Evolutionary conservation across 1,139 yeast genomes (phyloP), one percentile per base, ranked within the genome.

Genomic region (Taphrina wiesneri): DNA sequence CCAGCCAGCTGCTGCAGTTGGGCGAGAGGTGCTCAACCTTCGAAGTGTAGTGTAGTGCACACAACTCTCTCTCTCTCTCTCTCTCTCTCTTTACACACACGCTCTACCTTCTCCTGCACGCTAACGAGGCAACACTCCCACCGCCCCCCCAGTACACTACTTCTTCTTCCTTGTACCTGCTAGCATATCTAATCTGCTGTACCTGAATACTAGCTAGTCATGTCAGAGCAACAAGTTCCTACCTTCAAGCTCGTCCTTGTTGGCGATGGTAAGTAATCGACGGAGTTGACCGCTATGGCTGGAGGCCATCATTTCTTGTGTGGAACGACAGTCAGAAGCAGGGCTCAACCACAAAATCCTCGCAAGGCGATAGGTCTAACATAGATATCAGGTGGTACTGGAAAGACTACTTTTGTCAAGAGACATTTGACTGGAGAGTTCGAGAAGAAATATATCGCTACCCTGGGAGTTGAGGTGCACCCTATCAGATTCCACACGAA

Each of bases 391-490:
- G 99, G 99, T 86, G 99, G 99, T 87, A 93, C 99, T 80, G 98
- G 98, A 83, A 92, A 93, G 87, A 95, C 99, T 84, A 95, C 99
- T 70, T 95, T 95, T 75, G 99, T 95, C 81, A 95, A 93, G 86
- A 92, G 99, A 85, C 99, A 95, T 82, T 87, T 92, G 81, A 93
- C 99, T 72, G 73, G 74, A 83, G 99, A 95, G 81, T 95, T 95
- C 79, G 99, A 95, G 82, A 95, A 95, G 84, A 92, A 92, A 82
- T 95, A 95, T 84, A 90, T 90, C 80, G 68, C 68, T 13, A 95
- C 99, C 69, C 89, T 92, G 77, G 99, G 99, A 84, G 99, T 95
- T 73, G 99, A 95, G 81, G 99, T 95, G 72, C 97, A 93, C 79
- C 99, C 99, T 74, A 86, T 95, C 80, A 92, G 96, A 62, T 95